Conservation (phyloP, 1,139 yeast genomes). For the Lodderomyces pseudojiufengensis region DNA sequence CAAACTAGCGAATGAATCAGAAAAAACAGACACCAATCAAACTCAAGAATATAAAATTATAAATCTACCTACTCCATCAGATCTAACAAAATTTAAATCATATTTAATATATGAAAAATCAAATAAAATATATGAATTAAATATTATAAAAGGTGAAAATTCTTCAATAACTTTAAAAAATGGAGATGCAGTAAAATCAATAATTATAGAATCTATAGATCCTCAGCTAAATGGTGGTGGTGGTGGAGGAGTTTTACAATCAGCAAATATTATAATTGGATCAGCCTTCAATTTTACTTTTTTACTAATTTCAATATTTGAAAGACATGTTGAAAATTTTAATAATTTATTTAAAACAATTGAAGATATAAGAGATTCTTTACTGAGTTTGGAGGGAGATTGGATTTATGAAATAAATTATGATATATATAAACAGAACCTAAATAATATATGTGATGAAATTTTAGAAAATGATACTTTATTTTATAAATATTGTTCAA, state of each 20-base stretch:
- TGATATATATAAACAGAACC: slow-evolving; percentile 17
- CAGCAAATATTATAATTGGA: slow-evolving; percentile 38
- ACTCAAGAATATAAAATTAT: slow-evolving; percentile 17
- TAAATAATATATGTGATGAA: slow-evolving; percentile 40
- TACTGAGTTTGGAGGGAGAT: slow-evolving; percentile 23
- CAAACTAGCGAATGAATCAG: no score
- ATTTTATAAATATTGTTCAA: slow-evolving; percentile 43
- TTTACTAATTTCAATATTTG: slow-evolving; percentile 37
- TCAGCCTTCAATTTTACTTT: slow-evolving; percentile 43
- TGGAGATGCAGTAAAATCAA: slow-evolving; percentile 34
- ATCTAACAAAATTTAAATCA: slow-evolving; percentile 16
- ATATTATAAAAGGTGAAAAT: slow-evolving; percentile 29
- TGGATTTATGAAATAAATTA: slow-evolving; percentile 27
- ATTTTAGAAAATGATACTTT: slow-evolving; percentile 43
- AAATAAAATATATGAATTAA: slow-evolving; percentile 28
- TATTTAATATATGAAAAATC: slow-evolving; percentile 17
- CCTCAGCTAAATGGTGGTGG: not conserved
- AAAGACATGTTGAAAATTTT: slow-evolving; percentile 21
- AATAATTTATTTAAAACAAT: slow-evolving; percentile 35
- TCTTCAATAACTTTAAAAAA: slow-evolving; percentile 17
- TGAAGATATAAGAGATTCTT: slow-evolving; percentile 48
- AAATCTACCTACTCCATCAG: slow-evolving; percentile 21
- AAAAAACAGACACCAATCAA: no score
- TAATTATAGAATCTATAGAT: slow-evolving; percentile 27
- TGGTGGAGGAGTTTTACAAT: slow-evolving; percentile 28